Evolutionary conservation across 371 early-diverging fungal species (phyloP).

Genomic region (Batkoa obscura): DNA sequence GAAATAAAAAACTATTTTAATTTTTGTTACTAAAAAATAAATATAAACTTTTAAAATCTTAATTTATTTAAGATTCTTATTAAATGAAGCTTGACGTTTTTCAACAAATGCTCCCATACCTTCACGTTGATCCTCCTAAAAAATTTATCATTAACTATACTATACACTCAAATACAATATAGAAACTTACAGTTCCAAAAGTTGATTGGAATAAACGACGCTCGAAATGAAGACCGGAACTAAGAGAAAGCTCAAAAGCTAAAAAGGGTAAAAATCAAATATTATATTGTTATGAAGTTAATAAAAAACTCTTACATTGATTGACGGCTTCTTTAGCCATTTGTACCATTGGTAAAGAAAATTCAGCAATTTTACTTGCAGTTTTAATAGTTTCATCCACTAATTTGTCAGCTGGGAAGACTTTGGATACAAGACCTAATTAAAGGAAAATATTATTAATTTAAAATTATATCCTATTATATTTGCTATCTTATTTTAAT

Average conservation of each 20-base stretch:
- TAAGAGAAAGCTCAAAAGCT: conserved; percentile 76
- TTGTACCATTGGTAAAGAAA: conserved; percentile 72
- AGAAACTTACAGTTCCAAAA: conserved; percentile 60
- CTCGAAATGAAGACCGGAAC: conserved; percentile 79
- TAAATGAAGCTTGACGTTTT: conserved; percentile 55
- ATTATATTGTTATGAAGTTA: background rate
- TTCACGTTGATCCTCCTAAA: conserved; percentile 82
- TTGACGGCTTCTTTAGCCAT: conserved; percentile 95
- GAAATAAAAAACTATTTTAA: no score
- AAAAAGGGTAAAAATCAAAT: conserved; percentile 3
- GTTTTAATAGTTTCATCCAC: conserved; percentile 83
- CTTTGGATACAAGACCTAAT: conserved; percentile 65
- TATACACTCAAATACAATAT: background rate
- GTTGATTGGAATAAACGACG: conserved; percentile 84
- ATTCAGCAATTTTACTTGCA: conserved; percentile 62
- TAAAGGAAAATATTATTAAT: background rate
- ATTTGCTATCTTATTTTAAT: background rate
- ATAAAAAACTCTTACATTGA: conserved; percentile 29
- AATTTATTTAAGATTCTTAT: conserved; percentile 21
- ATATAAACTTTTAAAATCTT: conserved; percentile 14
- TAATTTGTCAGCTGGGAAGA: conserved; percentile 71
- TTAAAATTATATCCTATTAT: background rate
- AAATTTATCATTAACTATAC: background rate
- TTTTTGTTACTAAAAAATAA: background rate
- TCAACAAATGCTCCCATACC: conserved; percentile 94